phyloP scores from a whole-genome alignment of 805 yeast species.

The Brettanomyces anomalus region DNA sequence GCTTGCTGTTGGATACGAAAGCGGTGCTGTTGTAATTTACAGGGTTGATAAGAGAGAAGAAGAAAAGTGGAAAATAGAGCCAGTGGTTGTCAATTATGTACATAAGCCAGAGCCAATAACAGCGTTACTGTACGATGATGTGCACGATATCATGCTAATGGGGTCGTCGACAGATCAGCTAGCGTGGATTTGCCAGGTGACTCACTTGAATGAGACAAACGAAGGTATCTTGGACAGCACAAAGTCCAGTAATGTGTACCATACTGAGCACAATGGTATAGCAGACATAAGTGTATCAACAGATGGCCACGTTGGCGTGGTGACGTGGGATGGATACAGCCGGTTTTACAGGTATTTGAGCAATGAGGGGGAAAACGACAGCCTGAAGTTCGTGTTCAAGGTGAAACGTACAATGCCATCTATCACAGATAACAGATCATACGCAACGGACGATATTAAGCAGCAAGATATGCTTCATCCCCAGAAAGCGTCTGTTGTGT shows the following conservation, averaged over 20 bases:
- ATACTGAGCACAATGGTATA: constrained; percentile 31
- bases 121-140: constrained; percentile 27
- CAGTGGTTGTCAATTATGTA: constrained; percentile 14
- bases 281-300: constrained; percentile 19
- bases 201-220: not conserved
- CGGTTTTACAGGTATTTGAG: constrained; percentile 23
- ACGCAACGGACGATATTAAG: constrained; percentile 5
- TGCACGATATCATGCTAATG: constrained; percentile 24
- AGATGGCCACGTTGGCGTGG: constrained; percentile 23
- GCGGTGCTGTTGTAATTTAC: constrained; percentile 40
- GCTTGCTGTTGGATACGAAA: constrained; percentile 59
- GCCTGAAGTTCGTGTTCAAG: constrained; percentile 18
- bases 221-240: not conserved
- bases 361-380: constrained; percentile 5
- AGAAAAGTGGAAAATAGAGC: constrained; percentile 3
- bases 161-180: constrained; percentile 40
- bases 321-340: constrained; percentile 45
- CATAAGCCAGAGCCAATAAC: constrained; percentile 52
- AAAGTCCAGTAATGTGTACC: constrained; percentile 3
- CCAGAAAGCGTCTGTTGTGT: constrained; percentile 14
- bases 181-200: not conserved
- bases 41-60: constrained; percentile 15
- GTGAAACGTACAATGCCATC: constrained; percentile 19
- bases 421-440: constrained; percentile 8
- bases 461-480: constrained; percentile 6